Conservation (phyloP, 2,329 filamentous ascomycete species). For the Colletotrichum trifolii region DNA sequence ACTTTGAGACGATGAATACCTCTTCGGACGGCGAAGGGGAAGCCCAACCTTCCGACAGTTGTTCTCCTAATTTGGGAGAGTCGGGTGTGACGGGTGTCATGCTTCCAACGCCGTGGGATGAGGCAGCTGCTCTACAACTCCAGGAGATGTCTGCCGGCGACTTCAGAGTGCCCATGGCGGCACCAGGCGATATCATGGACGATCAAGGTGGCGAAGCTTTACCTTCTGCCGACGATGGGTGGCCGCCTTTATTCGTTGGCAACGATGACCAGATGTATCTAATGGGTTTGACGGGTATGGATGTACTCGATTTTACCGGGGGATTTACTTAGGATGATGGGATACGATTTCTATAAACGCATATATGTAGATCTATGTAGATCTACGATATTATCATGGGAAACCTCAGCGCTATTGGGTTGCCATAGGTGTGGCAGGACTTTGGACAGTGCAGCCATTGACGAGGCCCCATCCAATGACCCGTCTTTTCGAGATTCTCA, state of each 20-base stretch:
- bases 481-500: too few relatives aligned
- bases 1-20: not conserved
- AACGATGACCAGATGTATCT: slow-evolving; percentile 41
- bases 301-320: slow-evolving; percentile 40
- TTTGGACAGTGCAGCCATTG: too few relatives aligned
- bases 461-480: too few relatives aligned
- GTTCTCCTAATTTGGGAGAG: not conserved
- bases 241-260: slow-evolving; percentile 33
- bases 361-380: too few relatives aligned
- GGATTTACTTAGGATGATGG: not conserved
- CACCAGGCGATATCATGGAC: not conserved
- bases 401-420: not conserved
- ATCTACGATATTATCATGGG: not conserved
- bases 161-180: not conserved
- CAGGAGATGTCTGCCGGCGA: slow-evolving; percentile 8
- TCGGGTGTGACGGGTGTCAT: not conserved
- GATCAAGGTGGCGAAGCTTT: not conserved
- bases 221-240: not conserved
- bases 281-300: slow-evolving; percentile 41
- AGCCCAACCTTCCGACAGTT: not conserved
- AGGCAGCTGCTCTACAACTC: slow-evolving; percentile 13
- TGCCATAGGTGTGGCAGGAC: too few relatives aligned
- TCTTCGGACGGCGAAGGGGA: not conserved
- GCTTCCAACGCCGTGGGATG: slow-evolving; percentile 14
- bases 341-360: too few relatives aligned